Evolutionary conservation across 768 basidiomycete species (phyloP).

Genomic region (Zangia roseola): DNA sequence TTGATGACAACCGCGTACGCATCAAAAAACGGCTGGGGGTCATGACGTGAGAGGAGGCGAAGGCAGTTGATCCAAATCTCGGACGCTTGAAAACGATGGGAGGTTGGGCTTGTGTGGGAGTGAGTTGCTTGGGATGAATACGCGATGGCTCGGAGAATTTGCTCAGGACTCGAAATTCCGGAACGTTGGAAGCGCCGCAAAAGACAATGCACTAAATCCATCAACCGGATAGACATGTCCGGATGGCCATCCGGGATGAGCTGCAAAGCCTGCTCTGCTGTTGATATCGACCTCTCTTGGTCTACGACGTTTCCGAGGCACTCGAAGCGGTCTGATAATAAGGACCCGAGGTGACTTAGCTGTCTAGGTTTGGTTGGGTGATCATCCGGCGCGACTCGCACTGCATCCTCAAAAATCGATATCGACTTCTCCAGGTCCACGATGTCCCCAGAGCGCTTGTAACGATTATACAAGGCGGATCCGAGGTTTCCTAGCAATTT

Average conservation of each 20-base stretch:
- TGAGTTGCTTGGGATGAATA: background rate
- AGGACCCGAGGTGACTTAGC: background rate
- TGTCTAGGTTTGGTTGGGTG: background rate
- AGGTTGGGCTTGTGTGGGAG: background rate
- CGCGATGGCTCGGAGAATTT: background rate
- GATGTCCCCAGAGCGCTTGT: too few relatives aligned
- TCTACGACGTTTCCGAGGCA: background rate
- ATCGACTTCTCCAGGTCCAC: background rate
- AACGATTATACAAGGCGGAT: too few relatives aligned
- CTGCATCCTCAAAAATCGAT: background rate
- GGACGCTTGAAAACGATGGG: background rate
- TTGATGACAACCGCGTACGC: background rate
- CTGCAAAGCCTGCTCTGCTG: background rate
- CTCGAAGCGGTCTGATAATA: background rate
- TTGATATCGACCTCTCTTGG: background rate
- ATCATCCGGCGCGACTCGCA: background rate
- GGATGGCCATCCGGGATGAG: background rate
- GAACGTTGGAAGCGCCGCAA: background rate
- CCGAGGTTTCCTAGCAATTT: too few relatives aligned
- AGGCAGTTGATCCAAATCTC: background rate
- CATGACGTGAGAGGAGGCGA: background rate
- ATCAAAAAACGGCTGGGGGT: background rate
- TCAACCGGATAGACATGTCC: background rate
- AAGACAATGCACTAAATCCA: too few relatives aligned
- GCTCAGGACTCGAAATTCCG: background rate